Percentiles rank a stretch among this genome's conserved stretches.
These are phyloP conservation scores for Handroanthus guayacan DNA, from an alignment of 257 asterid genomes.

Conservation along the genomic window DNA sequence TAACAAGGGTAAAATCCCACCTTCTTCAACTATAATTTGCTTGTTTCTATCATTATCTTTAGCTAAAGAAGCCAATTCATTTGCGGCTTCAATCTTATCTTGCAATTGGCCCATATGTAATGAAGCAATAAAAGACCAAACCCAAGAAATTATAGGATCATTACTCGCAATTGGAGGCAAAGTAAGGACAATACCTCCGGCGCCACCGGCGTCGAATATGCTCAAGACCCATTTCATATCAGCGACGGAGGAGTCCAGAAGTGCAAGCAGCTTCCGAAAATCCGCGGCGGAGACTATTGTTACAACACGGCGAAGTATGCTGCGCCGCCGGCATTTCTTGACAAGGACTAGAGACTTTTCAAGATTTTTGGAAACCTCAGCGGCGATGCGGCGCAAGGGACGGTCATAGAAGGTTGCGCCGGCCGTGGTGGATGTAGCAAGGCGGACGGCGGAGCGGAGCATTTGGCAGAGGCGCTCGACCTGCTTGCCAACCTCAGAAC, in stretches of 20 bases:
- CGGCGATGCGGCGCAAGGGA: conserved; percentile 69
- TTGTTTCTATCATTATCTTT: conserved; percentile 84
- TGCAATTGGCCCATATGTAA: conserved; percentile 62
- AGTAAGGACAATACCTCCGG: conserved; percentile 71
- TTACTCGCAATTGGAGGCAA: conserved; percentile 88
- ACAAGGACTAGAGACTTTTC: conserved; percentile 60
- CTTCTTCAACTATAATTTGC: conserved; percentile 82
- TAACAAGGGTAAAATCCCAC: conserved; percentile 70
- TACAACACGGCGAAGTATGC: conserved; percentile 63
- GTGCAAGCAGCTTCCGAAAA: conserved; percentile 60
- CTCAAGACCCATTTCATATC: conserved; percentile 77
- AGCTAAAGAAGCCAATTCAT: conserved; percentile 71
- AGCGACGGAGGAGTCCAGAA: conserved; percentile 69
- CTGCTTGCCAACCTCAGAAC: conserved; percentile 56
- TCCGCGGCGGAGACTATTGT: conserved; percentile 76
- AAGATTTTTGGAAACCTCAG: conserved; percentile 61
- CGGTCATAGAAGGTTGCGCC: conserved; percentile 69
- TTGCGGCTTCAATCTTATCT: conserved; percentile 74
- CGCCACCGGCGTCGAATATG: conserved; percentile 58
- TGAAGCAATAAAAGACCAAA: conserved; percentile 81
- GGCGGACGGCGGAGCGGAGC: conserved; percentile 75
- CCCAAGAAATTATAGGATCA: conserved; percentile 86
- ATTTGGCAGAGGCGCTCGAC: conserved; percentile 60
- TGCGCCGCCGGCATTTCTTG: conserved; percentile 70
- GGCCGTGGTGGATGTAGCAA: conserved; percentile 49